These are phyloP conservation scores for Hsuehochloa calcarea DNA, from an alignment of 176 grass and related monocot species.

Conservation along the genomic window DNA sequence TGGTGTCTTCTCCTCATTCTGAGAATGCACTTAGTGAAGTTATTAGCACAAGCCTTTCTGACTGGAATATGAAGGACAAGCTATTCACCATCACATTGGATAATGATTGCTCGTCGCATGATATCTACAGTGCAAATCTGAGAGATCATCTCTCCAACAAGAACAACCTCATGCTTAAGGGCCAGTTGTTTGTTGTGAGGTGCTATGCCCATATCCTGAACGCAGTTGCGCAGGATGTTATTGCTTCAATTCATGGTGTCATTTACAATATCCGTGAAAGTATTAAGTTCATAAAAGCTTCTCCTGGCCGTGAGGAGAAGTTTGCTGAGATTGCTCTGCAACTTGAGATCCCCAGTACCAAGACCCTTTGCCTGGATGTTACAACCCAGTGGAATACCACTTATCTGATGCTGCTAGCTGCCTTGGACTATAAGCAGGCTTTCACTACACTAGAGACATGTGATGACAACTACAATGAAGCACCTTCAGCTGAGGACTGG, in stretches of 20 bases:
- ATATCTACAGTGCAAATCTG: constrained; percentile 78
- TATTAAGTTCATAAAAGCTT: constrained; percentile 73
- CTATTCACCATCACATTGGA: constrained; percentile 70
- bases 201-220: constrained; percentile 68
- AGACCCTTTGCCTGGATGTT: constrained; percentile 62
- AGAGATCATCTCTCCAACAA: constrained; percentile 67
- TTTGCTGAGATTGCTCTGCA: constrained; percentile 64
- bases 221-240: constrained; percentile 60
- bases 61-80: constrained; percentile 65
- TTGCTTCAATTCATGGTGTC: constrained; percentile 66
- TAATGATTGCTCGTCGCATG: constrained; percentile 70
- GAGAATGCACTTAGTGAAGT: constrained; percentile 73
- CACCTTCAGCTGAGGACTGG: constrained; percentile 62
- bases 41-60: constrained; percentile 53
- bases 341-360: constrained; percentile 60
- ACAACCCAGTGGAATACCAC: constrained; percentile 77
- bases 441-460: constrained; percentile 56
- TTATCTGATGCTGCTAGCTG: constrained; percentile 65
- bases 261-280: constrained; percentile 81
- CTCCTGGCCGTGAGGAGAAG: constrained; percentile 57
- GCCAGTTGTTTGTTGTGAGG: constrained; percentile 70
- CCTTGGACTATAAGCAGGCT: constrained; percentile 64
- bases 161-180: constrained; percentile 59
- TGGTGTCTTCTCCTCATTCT: constrained; percentile 74
- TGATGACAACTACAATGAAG: constrained; percentile 67